Conservation (phyloP, 2,329 filamentous ascomycete genomes). For the Fusarium sp. region DNA sequence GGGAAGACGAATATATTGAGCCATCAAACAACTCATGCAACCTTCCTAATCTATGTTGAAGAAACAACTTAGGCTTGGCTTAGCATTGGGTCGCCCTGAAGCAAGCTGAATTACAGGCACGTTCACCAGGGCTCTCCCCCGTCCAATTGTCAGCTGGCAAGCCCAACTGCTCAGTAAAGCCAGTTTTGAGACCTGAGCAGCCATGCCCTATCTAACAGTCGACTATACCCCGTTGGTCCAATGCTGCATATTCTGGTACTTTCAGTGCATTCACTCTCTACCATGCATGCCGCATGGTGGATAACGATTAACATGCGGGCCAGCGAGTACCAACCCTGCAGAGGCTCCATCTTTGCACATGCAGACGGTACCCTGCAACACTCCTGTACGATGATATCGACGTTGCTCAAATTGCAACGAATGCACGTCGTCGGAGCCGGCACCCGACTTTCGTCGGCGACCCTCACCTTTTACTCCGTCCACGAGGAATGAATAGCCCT, state of each 20-base stretch:
- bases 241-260: constrained; percentile 40
- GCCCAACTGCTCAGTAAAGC: constrained; percentile 33
- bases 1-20: background rate
- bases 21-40: constrained; percentile 1
- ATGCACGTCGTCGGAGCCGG: constrained; percentile 11
- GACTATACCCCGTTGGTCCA: constrained; percentile 37
- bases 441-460: constrained; percentile 24
- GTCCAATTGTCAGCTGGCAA: constrained; percentile 22
- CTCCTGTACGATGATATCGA: constrained; percentile 40
- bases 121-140: constrained; percentile 26
- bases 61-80: constrained; percentile 23
- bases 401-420: constrained; percentile 31
- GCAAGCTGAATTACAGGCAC: constrained; percentile 24
- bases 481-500: constrained; percentile 1
- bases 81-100: constrained; percentile 36
- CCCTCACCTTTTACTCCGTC: background rate
- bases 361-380: constrained; percentile 32
- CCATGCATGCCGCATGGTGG: constrained; percentile 16
- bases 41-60: background rate
- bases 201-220: constrained; percentile 28
- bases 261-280: constrained; percentile 22
- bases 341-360: constrained; percentile 30
- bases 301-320: constrained; percentile 28
- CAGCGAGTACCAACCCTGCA: constrained; percentile 16
- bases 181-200: constrained; percentile 21